Evolutionary conservation across 176 grass and related monocot species (phyloP).

Genomic region (Sorghum bicolor): Sorghum_bicolor_NCBIv3 NC_012879.2:55403001-55403500

Average conservation of each 20-base stretch:
- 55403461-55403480: constrained; percentile 79
- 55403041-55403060: constrained; percentile 88
- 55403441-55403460: constrained; percentile 70
- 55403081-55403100: constrained; percentile 78
- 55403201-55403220: constrained; percentile 75
- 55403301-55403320: constrained; percentile 79
- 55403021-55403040: constrained; percentile 88
- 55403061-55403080: constrained; percentile 97
- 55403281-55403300: constrained; percentile 78
- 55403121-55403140: constrained; percentile 85
- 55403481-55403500: constrained; percentile 80
- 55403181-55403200: constrained; percentile 48
- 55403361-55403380: constrained; percentile 69
- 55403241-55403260: constrained; percentile 82
- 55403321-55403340: constrained; percentile 88
- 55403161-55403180: constrained; percentile 94
- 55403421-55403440: constrained; percentile 64
- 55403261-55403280: constrained; percentile 82
- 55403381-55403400: constrained; percentile 79
- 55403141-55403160: constrained; percentile 96
- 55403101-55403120: constrained; percentile 90
- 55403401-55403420: constrained; percentile 75
- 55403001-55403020: constrained; percentile 95
- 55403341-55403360: constrained; percentile 78
- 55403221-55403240: constrained; percentile 87